Evolutionary conservation across 2,329 filamentous ascomycete species (phyloP).

Genomic region (Claviceps sorghi): DNA sequence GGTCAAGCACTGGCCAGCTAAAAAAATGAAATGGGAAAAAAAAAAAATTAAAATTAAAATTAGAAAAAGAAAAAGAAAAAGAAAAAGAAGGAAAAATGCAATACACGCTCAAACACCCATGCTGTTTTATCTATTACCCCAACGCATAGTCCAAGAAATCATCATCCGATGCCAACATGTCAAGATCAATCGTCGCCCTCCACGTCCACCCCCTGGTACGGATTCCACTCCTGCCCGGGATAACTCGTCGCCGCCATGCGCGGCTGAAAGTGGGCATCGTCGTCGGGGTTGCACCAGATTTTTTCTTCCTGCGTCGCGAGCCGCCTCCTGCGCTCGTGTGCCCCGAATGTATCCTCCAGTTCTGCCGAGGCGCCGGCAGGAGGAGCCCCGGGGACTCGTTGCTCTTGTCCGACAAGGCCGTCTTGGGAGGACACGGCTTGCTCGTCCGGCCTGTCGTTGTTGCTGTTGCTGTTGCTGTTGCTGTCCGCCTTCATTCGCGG

Average conservation of each 20-base stretch:
- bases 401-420: not conserved
- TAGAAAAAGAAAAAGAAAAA: no score
- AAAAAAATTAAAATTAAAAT: no score
- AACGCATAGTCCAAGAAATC: no score
- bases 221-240: slow-evolving; percentile 57
- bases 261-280: slow-evolving; percentile 23
- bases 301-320: slow-evolving; percentile 37
- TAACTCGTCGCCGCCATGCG: slow-evolving; percentile 55
- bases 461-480: no score
- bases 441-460: not conserved
- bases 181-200: slow-evolving; percentile 12
- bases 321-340: slow-evolving; percentile 29
- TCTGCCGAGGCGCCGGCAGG: slow-evolving; percentile 14
- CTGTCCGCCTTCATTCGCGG: slow-evolving; percentile 10
- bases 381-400: not conserved
- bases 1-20: no score
- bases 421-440: no score
- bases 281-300: slow-evolving; percentile 28
- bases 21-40: no score
- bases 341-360: slow-evolving; percentile 27
- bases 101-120: no score
- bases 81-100: no score
- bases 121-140: no score
- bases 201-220: slow-evolving; percentile 26
- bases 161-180: no score